Percentiles rank a stretch among this genome's conserved stretches.
Conservation (phyloP, 257 asterid genomes). For the Solanum ahanhuiri region DNA sequence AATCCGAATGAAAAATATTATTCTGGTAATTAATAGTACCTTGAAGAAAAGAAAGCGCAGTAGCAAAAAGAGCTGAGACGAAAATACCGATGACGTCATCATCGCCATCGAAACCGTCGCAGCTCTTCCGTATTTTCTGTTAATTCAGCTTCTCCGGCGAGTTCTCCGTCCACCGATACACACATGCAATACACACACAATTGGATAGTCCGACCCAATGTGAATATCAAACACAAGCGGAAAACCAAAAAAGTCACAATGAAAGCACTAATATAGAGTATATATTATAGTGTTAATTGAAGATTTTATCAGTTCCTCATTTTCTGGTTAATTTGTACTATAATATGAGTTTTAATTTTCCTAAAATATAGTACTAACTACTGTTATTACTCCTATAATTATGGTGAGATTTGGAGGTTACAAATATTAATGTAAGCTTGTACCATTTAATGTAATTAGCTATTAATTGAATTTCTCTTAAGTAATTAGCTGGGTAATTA, state of each 20-base stretch:
- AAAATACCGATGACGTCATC: not conserved
- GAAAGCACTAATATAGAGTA: not conserved
- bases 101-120: not conserved
- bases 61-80: not conserved
- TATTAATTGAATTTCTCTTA: not conserved
- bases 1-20: not conserved
- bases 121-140: not conserved
- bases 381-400: not conserved
- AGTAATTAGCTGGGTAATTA: not conserved
- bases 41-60: not conserved
- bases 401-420: not conserved
- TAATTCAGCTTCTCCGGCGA: not conserved
- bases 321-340: not conserved
- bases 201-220: not conserved
- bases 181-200: not conserved
- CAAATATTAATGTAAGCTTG: not conserved
- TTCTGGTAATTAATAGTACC: not conserved
- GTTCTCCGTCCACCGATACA: not conserved
- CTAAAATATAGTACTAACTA: not conserved
- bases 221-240: rapidly evolving
- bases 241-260: not conserved
- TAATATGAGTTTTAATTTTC: not conserved
- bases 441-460: not conserved
- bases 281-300: not conserved
- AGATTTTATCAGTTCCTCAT: not conserved